Percentiles rank a stretch among this genome's conserved stretches.
phyloP scores from a whole-genome alignment of 495 filamentous ascomycete genomes.

The Hypoxylon subgilvum region DNA sequence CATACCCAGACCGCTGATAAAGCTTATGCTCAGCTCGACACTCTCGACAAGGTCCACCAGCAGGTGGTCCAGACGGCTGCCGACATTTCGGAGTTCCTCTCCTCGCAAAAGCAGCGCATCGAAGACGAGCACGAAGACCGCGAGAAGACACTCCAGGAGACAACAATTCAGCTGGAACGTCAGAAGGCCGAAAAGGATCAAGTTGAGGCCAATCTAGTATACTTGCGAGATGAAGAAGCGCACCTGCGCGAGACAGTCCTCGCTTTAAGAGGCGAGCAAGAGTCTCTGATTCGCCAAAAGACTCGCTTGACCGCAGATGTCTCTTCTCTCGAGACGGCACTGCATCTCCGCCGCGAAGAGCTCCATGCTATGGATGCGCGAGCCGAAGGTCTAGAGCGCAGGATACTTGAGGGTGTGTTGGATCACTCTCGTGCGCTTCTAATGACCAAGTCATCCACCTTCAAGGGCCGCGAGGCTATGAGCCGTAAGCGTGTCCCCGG shows the following conservation, averaged over 20 bases:
- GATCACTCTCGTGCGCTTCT: constrained; percentile 90
- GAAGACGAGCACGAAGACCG: constrained; percentile 79
- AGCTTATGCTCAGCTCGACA: constrained; percentile 67
- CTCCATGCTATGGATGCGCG: constrained; percentile 85
- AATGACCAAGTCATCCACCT: constrained; percentile 63
- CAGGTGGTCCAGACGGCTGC: constrained; percentile 86
- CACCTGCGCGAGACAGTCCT: constrained; percentile 48
- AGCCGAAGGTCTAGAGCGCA: constrained; percentile 84
- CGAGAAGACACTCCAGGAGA: constrained; percentile 81
- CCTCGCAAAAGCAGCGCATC: constrained; percentile 76
- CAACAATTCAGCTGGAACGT: constrained; percentile 78
- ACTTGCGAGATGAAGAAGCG: constrained; percentile 58
- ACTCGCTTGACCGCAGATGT: constrained; percentile 79
- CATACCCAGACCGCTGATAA: constrained; percentile 65
- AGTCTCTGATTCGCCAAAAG: constrained; percentile 74
- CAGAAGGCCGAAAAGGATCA: constrained; percentile 77
- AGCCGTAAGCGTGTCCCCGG: constrained; percentile 75
- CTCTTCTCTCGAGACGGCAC: constrained; percentile 84
- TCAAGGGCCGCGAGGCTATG: constrained; percentile 59
- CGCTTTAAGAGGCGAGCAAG: constrained; percentile 68
- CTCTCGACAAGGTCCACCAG: constrained; percentile 86
- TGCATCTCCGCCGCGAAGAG: constrained; percentile 87
- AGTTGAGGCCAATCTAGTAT: constrained; percentile 74
- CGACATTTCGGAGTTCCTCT: constrained; percentile 84
- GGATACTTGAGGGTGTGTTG: constrained; percentile 92